These are phyloP conservation scores for Lagenaria siceraria DNA, from an alignment of 306 rosid species.

Conservation along the genomic window DNA sequence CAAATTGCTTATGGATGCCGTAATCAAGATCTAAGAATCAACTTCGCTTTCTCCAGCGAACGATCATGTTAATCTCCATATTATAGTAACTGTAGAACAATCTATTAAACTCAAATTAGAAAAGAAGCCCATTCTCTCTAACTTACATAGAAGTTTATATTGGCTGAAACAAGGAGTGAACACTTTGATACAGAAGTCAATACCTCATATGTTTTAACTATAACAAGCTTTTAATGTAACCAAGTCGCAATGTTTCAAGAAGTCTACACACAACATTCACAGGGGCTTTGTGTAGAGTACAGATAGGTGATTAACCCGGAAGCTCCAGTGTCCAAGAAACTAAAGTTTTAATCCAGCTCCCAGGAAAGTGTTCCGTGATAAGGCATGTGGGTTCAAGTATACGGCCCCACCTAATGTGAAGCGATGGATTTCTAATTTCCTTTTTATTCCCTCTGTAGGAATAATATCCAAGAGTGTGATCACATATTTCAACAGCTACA, in stretches of 20 bases:
- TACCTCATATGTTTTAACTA: not conserved
- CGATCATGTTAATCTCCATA: not conserved
- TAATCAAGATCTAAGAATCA: conserved; percentile 2
- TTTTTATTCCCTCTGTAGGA: not conserved
- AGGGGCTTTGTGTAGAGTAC: not conserved
- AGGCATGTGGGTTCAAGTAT: not conserved
- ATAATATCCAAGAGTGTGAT: not conserved
- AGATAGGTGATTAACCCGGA: not conserved
- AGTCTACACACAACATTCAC: not conserved
- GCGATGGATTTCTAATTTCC: not conserved
- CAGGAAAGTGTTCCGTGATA: not conserved
- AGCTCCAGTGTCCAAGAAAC: not conserved
- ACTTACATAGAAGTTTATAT: not conserved
- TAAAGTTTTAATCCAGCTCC: not conserved
- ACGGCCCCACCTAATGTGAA: not conserved
- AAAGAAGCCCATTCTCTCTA: not conserved
- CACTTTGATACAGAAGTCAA: not conserved
- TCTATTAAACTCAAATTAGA: not conserved
- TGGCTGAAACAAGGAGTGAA: not conserved
- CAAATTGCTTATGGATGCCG: not conserved
- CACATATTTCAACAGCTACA: not conserved
- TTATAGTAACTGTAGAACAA: not conserved
- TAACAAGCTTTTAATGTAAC: not conserved
- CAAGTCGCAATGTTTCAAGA: not conserved
- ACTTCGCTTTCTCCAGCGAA: not conserved